Base-by-base conservation (phyloP, 176 grass and related monocot genomes). In the Hordeum marinum region DNA sequence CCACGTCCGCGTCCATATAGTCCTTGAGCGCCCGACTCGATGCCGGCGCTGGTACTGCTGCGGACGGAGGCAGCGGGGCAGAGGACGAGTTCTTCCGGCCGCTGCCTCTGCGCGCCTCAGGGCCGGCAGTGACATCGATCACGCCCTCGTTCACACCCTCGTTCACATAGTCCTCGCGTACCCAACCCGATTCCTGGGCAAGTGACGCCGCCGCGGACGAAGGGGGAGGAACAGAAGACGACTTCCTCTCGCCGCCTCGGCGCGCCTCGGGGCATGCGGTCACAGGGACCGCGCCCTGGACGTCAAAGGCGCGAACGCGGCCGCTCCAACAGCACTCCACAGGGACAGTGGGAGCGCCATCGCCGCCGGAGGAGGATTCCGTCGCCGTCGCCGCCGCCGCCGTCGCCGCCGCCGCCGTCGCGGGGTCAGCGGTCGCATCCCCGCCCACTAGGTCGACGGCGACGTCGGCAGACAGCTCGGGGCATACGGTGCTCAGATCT, bases 401-500 rank as follows among this genome's bases (percentile, higher is more conserved):
- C 39, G 17, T 64, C 78, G 11, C 78, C 41, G 18, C n/a, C 24
- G 9, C 41, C 42, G 72, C 31, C 3, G 40, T 57, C 9, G 77
- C 73, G 7, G 35, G 60, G 32, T 18, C 64, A 63, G 70, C 75
- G 25, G 57, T 82, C 45, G 80, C 57, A 29, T 20, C 73, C 11
- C 82, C 73, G 10, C 34, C 79, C 41, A 12, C 24, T 26, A 43
- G 11, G 41, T 15, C 14, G 70, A 50, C 73, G 9, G 64, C 57
- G 9, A 46, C 67, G 13, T 57, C 72, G 34, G 3, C 20, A 59
- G 80, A 64, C 10, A 59, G 40, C 8, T 86, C 55, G 45, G 88
- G 84, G 80, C 54, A 83, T 43, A 79, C 66, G 55, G 74, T 90
- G 80, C 83, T 83, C 78, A 90, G 88, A 86, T 90, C 84, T 68